Evolutionary conservation across 495 filamentous ascomycete species (phyloP).

Genomic region (Hypoxylon crocopeplum): DNA sequence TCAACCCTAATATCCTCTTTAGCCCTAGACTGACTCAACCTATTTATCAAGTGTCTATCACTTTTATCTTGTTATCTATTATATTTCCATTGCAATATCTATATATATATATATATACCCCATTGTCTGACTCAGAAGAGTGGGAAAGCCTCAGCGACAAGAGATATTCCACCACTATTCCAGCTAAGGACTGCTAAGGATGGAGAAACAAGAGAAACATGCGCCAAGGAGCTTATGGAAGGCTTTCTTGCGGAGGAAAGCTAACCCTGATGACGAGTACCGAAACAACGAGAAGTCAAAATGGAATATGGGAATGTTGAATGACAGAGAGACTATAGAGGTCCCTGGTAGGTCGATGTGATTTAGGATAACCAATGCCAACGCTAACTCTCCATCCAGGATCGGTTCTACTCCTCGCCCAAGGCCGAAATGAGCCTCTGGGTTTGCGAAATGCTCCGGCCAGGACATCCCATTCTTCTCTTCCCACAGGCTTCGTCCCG

Average conservation of each 20-base stretch:
- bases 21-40: too few relatives aligned
- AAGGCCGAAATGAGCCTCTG: constrained; percentile 80
- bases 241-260: constrained; percentile 21
- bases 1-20: too few relatives aligned
- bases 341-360: constrained; percentile 75
- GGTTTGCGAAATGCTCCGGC: constrained; percentile 78
- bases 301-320: constrained; percentile 85
- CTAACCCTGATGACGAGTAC: constrained; percentile 3
- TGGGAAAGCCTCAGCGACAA: too few relatives aligned
- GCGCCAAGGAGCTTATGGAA: constrained; percentile 6
- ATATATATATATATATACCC: too few relatives aligned
- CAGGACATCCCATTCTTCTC: constrained; percentile 77
- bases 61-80: too few relatives aligned
- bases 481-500: constrained; percentile 64
- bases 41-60: too few relatives aligned
- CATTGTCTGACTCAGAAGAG: too few relatives aligned
- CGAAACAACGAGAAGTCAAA: constrained; percentile 38
- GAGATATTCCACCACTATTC: too few relatives aligned
- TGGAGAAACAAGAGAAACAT: constrained; percentile 10
- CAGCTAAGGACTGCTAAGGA: background rate
- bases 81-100: too few relatives aligned
- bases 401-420: constrained; percentile 79
- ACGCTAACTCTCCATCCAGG: constrained; percentile 55
- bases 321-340: constrained; percentile 83
- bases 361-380: background rate